These are phyloP conservation scores for Leccinum longicurvipes DNA, from an alignment of 768 basidiomycete genomes.

Conservation along the genomic window DNA sequence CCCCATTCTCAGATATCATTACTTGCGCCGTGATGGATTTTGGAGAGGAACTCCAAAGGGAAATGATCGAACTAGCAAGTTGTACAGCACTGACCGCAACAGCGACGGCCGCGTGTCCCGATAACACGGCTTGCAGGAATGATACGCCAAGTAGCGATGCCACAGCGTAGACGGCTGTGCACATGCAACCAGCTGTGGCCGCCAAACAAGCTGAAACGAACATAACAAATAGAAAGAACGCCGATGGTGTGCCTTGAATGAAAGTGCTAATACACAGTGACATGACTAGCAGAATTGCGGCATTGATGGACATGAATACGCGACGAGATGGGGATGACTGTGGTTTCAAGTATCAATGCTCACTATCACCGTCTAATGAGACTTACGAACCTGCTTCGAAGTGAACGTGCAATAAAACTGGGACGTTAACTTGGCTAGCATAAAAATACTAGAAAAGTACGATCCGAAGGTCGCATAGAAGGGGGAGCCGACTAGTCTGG, in stretches of 20 bases:
- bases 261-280: constrained; percentile 68
- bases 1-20: constrained; percentile 10
- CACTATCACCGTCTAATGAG: background rate
- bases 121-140: constrained; percentile 72
- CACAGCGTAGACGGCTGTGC: constrained; percentile 74
- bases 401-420: constrained; percentile 72
- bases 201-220: constrained; percentile 59
- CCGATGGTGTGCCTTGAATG: constrained; percentile 45
- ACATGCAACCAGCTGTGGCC: constrained; percentile 67
- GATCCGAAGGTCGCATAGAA: constrained; percentile 61
- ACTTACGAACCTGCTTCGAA: constrained; percentile 56
- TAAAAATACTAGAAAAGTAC: constrained; percentile 62
- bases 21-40: constrained; percentile 20
- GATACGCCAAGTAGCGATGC: constrained; percentile 75
- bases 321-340: constrained; percentile 63
- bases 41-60: constrained; percentile 46
- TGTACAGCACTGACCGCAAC: constrained; percentile 80
- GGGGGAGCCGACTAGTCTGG: constrained; percentile 60
- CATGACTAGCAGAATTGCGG: constrained; percentile 50
- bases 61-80: constrained; percentile 58
- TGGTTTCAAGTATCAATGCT: constrained; percentile 4
- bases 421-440: constrained; percentile 61
- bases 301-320: constrained; percentile 49
- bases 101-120: constrained; percentile 83
- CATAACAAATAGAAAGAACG: constrained; percentile 67